phyloP scores from a whole-genome alignment of 2,329 filamentous ascomycete genomes.

The Chrysoporthe puriensis region DNA sequence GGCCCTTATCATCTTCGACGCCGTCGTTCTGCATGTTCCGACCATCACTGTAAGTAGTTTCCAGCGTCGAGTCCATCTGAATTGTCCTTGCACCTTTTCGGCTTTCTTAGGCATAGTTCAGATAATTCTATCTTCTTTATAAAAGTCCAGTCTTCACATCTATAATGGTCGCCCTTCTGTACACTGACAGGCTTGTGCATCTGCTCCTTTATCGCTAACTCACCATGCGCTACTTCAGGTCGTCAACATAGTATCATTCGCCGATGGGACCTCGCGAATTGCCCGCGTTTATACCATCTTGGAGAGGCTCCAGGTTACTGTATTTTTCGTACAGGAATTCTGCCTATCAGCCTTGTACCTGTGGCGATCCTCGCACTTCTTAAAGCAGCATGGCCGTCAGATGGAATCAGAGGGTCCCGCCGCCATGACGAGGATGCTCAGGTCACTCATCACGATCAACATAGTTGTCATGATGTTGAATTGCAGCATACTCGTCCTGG shows the following conservation, averaged over 20 bases:
- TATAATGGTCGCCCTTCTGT: too few species aligned
- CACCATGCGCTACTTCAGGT: neutral
- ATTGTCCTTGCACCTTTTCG: neutral
- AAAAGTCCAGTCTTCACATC: too few species aligned
- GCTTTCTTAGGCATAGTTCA: neutral
- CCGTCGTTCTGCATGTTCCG: slow-evolving; percentile 56
- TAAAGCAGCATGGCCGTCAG: slow-evolving; percentile 41
- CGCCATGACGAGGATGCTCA: slow-evolving; percentile 13
- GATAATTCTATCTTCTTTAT: neutral
- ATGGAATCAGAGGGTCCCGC: slow-evolving; percentile 38
- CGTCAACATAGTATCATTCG: neutral
- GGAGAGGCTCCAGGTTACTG: slow-evolving; percentile 45
- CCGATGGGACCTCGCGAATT: slow-evolving; percentile 32
- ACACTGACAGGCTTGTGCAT: neutral
- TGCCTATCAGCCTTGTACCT: slow-evolving; percentile 55
- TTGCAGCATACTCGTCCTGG: slow-evolving; percentile 43
- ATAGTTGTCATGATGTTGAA: slow-evolving; percentile 47
- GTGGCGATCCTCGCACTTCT: slow-evolving; percentile 53
- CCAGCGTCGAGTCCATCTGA: too few species aligned
- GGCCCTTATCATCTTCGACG: slow-evolving; percentile 59
- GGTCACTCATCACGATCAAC: slow-evolving; percentile 45
- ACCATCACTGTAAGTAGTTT: slow-evolving; percentile 51
- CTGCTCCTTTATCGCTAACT: neutral
- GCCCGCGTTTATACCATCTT: slow-evolving; percentile 32
- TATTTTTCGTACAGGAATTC: slow-evolving; percentile 49